Evolutionary conservation across 306 rosid genomes (phyloP).

Genomic region (Oxytropis ochrocephala): DNA sequence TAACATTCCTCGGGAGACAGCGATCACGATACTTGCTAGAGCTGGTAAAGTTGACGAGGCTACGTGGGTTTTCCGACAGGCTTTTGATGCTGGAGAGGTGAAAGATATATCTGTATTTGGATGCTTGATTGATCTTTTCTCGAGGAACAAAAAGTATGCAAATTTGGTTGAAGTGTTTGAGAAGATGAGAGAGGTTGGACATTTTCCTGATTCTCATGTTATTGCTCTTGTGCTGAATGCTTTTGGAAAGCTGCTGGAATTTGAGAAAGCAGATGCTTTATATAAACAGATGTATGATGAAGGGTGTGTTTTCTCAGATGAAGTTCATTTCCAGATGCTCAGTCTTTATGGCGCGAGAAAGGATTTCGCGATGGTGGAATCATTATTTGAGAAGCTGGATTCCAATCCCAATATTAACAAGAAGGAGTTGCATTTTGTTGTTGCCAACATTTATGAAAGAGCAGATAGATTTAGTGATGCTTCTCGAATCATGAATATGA

Average conservation of each 20-base stretch:
- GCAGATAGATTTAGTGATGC: slow-evolving; percentile 72
- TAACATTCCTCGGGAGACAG: slow-evolving; percentile 74
- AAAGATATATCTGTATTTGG: slow-evolving; percentile 72
- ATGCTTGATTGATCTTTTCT: slow-evolving; percentile 71
- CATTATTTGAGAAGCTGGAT: slow-evolving; percentile 58
- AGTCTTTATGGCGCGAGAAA: slow-evolving; percentile 65
- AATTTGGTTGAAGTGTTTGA: slow-evolving; percentile 78
- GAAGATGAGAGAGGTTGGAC: slow-evolving; percentile 71
- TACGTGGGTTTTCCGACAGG: slow-evolving; percentile 91
- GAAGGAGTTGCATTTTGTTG: slow-evolving; percentile 86
- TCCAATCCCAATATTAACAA: slow-evolving; percentile 75
- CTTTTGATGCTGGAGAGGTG: slow-evolving; percentile 64
- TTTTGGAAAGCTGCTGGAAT: slow-evolving; percentile 70
- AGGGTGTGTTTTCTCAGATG: slow-evolving; percentile 73
- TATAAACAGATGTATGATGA: slow-evolving; percentile 70
- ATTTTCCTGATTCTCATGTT: slow-evolving; percentile 79
- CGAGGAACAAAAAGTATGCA: slow-evolving; percentile 58
- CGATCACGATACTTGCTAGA: slow-evolving; percentile 65
- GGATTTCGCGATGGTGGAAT: slow-evolving; percentile 57
- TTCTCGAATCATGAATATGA: slow-evolving; percentile 61
- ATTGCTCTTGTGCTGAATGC: slow-evolving; percentile 86
- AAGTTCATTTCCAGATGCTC: slow-evolving; percentile 90
- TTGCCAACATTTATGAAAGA: slow-evolving; percentile 71
- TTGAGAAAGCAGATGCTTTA: slow-evolving; percentile 70
- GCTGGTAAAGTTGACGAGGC: slow-evolving; percentile 94